Evolutionary conservation across 139 green algal species (phyloP).

Genomic region (Eudorina sp.): DNA sequence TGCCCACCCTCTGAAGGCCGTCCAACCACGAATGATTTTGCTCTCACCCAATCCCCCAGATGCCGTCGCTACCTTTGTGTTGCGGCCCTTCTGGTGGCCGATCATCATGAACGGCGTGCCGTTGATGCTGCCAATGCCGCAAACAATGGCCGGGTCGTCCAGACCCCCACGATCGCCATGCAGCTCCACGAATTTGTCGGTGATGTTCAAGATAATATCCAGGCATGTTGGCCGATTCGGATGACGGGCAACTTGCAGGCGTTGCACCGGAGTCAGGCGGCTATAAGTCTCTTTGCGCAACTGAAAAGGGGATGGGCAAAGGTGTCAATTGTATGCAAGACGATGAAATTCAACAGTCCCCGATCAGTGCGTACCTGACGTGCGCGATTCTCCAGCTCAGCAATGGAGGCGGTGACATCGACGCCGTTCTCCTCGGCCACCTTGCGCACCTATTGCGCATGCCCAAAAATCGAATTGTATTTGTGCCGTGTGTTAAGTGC

Average conservation of each 20-base stretch:
- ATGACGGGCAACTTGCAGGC: slow-evolving; percentile 95
- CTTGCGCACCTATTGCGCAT: slow-evolving; percentile 79
- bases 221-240: slow-evolving; percentile 96
- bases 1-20: no score
- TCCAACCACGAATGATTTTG: no score
- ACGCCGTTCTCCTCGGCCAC: slow-evolving; percentile 95
- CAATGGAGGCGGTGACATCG: slow-evolving; percentile 88
- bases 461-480: not conserved
- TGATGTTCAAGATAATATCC: slow-evolving; percentile 98
- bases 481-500: not conserved
- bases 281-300: slow-evolving; percentile 94
- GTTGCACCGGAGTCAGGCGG: slow-evolving; percentile 92
- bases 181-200: slow-evolving; percentile 96
- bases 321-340: not conserved
- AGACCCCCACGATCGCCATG: slow-evolving; percentile 93
- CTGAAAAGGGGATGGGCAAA: slow-evolving; percentile 76
- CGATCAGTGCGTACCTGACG: slow-evolving; percentile 70
- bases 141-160: slow-evolving; percentile 97
- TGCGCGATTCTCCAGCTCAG: slow-evolving; percentile 87
- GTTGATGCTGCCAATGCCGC: slow-evolving; percentile 93
- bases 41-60: no score
- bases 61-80: slow-evolving; percentile 88
- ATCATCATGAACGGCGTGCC: slow-evolving; percentile 97
- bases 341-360: not conserved
- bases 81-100: slow-evolving; percentile 97